Evolutionary conservation across 2,329 filamentous ascomycete genomes (phyloP).

Genomic region (Sclerotinia nivalis): DNA sequence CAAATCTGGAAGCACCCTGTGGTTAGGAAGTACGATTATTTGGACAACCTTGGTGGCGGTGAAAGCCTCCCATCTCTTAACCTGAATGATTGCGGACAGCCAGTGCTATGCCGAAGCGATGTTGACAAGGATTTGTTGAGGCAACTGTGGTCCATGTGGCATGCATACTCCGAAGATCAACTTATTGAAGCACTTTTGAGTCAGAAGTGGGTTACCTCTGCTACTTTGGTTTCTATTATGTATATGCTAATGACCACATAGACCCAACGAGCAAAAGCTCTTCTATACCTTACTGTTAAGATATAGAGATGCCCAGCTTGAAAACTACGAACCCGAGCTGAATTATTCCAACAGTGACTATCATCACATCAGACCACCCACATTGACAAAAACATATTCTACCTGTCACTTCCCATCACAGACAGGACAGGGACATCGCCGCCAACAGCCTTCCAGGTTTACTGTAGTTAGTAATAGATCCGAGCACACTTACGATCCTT

Average conservation of each 20-base stretch:
- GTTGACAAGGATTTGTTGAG: conserved; percentile 81
- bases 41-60: conserved; percentile 55
- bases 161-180: conserved; percentile 74
- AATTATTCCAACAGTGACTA: conserved; percentile 90
- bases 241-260: conserved; percentile 42
- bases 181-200: conserved; percentile 68
- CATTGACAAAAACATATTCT: conserved; percentile 61
- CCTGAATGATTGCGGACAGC: conserved; percentile 61
- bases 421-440: conserved; percentile 50
- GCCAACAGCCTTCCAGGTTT: conserved; percentile 58
- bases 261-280: conserved; percentile 84
- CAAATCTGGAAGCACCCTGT: conserved; percentile 86
- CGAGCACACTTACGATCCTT: conserved; percentile 82
- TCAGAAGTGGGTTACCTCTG: conserved; percentile 55
- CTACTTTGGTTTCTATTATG: neutral
- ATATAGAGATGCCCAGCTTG: conserved; percentile 80
- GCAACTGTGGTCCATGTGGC: conserved; percentile 88
- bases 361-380: conserved; percentile 68
- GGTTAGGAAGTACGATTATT: conserved; percentile 77
- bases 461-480: conserved; percentile 64
- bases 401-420: conserved; percentile 59
- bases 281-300: conserved; percentile 85
- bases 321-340: conserved; percentile 80
- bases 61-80: conserved; percentile 55
- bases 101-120: conserved; percentile 60